Percentiles rank a stretch among this genome's conserved stretches.
These are phyloP conservation scores for Lasiodiplodia hormozganensis DNA, from an alignment of 2,329 filamentous ascomycete genomes.

Conservation along the genomic window DNA sequence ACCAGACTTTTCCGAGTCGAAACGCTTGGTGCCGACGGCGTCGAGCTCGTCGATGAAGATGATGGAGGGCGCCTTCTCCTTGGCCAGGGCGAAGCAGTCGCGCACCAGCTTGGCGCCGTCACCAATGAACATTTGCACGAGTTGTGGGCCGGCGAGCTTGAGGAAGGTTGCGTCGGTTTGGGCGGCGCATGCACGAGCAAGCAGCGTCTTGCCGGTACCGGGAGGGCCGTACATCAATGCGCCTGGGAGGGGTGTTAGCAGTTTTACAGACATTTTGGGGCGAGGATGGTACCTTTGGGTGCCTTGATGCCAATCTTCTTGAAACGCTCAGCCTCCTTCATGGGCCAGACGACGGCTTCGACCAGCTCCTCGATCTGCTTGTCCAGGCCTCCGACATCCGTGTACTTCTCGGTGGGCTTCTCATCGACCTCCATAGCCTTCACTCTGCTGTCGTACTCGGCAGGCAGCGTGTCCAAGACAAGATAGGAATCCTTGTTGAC, in stretches of 20 bases:
- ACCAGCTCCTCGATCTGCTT: conserved; percentile 99
- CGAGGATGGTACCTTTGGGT: conserved; percentile 79
- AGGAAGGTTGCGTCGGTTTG: conserved; percentile 99
- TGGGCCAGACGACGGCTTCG: conserved; percentile 98
- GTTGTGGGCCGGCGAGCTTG: conserved; percentile 94
- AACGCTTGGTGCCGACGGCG: conserved; percentile 97
- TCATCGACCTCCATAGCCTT: conserved; percentile 99
- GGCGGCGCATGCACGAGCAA: conserved; percentile 94
- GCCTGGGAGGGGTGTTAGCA: conserved; percentile 60
- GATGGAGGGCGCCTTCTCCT: conserved; percentile 98
- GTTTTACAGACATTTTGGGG: conserved; percentile 14
- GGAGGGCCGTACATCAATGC: conserved; percentile 97
- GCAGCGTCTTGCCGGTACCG: conserved; percentile 87
- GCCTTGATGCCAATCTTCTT: conserved; percentile 99
- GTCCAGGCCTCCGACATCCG: conserved; percentile 93
- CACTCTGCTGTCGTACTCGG: conserved; percentile 97
- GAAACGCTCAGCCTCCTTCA: conserved; percentile 99
- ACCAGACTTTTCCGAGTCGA: conserved; percentile 97
- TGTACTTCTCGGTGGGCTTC: conserved; percentile 99
- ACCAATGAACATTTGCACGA: conserved; percentile 99
- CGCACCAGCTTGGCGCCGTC: conserved; percentile 97
- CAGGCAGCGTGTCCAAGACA: conserved; percentile 92
- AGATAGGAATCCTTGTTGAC: conserved; percentile 99
- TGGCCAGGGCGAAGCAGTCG: conserved; percentile 95
- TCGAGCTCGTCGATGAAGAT: conserved; percentile 99